Conservation (phyloP, 495 filamentous ascomycete species). For the Penicillium goetzii region DNA sequence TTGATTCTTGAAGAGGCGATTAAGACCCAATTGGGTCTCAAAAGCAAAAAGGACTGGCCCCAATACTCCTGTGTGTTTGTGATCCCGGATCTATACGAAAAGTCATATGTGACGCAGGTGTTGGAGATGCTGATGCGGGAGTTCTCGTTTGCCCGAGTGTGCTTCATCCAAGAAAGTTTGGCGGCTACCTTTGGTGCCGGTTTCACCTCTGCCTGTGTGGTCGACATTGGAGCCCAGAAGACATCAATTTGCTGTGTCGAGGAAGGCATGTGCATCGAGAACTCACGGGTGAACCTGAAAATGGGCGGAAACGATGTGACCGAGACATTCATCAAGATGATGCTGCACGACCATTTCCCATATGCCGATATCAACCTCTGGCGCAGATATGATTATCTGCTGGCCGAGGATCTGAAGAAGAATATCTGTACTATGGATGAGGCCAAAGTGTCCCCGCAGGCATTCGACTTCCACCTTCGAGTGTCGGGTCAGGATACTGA, state of each 20-base stretch:
- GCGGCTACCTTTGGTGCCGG: slow-evolving; percentile 96
- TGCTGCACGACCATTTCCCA: slow-evolving; percentile 92
- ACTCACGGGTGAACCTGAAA: slow-evolving; percentile 91
- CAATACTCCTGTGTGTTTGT: slow-evolving; percentile 94
- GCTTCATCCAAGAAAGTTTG: slow-evolving; percentile 93
- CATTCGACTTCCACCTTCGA: slow-evolving; percentile 85
- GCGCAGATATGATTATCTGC: slow-evolving; percentile 86
- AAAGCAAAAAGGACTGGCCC: slow-evolving; percentile 75
- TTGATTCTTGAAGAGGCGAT: slow-evolving; percentile 85
- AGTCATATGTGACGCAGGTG: slow-evolving; percentile 80
- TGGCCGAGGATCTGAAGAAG: slow-evolving; percentile 93
- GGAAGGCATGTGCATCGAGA: slow-evolving; percentile 91
- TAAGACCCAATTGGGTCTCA: slow-evolving; percentile 76
- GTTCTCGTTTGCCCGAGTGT: slow-evolving; percentile 83
- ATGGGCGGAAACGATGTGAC: slow-evolving; percentile 92
- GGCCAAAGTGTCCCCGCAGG: slow-evolving; percentile 76
- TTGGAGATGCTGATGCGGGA: slow-evolving; percentile 85
- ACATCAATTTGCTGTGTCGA: slow-evolving; percentile 98
- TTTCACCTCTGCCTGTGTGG: slow-evolving; percentile 88
- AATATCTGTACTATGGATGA: slow-evolving; percentile 87
- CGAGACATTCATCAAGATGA: slow-evolving; percentile 93
- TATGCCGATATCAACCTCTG: slow-evolving; percentile 91
- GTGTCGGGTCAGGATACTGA: slow-evolving; percentile 84
- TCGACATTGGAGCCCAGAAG: slow-evolving; percentile 97
- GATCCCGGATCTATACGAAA: slow-evolving; percentile 95